Conservation (phyloP, 1,139 yeast genomes). For the Saccharomyces hybrid region DNA sequence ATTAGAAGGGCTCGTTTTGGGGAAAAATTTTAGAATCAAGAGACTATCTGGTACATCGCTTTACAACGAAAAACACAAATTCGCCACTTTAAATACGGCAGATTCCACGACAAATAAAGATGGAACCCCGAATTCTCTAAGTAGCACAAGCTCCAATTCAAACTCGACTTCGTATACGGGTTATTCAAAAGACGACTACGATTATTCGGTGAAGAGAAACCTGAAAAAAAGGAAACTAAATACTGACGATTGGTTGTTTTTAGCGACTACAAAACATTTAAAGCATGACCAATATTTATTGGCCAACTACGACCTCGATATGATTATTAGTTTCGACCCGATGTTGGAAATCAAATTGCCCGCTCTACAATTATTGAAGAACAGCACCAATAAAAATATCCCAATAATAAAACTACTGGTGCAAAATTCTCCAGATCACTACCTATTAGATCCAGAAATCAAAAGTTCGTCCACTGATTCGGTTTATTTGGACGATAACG, state of each 20-base stretch:
- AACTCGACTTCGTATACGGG: conserved; percentile 30
- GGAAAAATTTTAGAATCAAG: conserved; percentile 48
- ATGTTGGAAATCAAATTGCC: conserved; percentile 38
- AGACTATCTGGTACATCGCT: conserved; percentile 55
- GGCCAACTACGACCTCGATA: conserved; percentile 32
- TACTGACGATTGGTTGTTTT: conserved; percentile 32
- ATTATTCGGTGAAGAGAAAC: conserved; percentile 29
- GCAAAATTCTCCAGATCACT: conserved; percentile 38
- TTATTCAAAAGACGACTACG: conserved; percentile 34
- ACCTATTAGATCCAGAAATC: conserved; percentile 11
- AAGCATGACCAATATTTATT: conserved; percentile 28
- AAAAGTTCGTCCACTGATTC: neutral
- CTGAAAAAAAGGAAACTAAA: conserved; percentile 2
- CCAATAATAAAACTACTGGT: conserved; percentile 37
- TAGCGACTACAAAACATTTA: conserved; percentile 38
- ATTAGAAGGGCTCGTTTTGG: conserved; percentile 58
- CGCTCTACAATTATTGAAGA: conserved; percentile 22
- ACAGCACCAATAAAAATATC: neutral
- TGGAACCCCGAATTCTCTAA: conserved; percentile 12
- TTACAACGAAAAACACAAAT: conserved; percentile 35
- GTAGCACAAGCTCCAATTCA: conserved; percentile 18
- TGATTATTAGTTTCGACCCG: conserved; percentile 55
- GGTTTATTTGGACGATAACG: neutral
- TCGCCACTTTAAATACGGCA: neutral
- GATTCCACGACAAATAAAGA: conserved; percentile 6